Evolutionary conservation across 306 rosid genomes (phyloP).

Genomic region (Astragalus membranaceus): DNA sequence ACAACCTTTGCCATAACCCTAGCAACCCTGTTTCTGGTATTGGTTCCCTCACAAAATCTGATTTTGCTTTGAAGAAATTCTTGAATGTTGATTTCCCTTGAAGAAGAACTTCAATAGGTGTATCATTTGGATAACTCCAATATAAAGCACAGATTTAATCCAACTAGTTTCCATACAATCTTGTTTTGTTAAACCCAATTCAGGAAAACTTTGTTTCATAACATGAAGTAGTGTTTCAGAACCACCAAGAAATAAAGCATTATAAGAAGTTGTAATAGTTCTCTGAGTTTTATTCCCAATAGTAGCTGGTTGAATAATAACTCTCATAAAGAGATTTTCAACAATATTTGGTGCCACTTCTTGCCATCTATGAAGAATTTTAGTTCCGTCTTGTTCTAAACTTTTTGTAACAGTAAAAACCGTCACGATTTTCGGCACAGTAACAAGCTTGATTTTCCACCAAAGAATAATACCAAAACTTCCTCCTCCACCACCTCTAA

Average conservation of each 20-base stretch:
- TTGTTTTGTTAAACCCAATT: conserved; percentile 45
- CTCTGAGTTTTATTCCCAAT: conserved; percentile 27
- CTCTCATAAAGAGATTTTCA: conserved; percentile 56
- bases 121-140: conserved; percentile 58
- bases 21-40: conserved; percentile 53
- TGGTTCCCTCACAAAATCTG: too few species aligned
- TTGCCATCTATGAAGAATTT: conserved; percentile 55
- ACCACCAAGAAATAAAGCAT: conserved; percentile 58
- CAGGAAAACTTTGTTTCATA: conserved; percentile 53
- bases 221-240: conserved; percentile 44
- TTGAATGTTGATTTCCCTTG: conserved; percentile 58
- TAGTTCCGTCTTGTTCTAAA: conserved; percentile 56
- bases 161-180: conserved; percentile 66
- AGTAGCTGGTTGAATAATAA: conserved; percentile 34
- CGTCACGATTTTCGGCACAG: conserved; percentile 64
- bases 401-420: conserved; percentile 55
- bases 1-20: conserved; percentile 66
- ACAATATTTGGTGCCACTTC: conserved; percentile 55
- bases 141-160: conserved; percentile 65
- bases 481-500: conserved; percentile 88
- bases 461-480: conserved; percentile 76
- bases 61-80: conserved; percentile 78
- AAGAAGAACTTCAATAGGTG: conserved; percentile 53
- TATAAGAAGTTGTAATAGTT: conserved; percentile 55
- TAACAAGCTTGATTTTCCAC: conserved; percentile 82